Evolutionary conservation across 192 early-diverging fungal species (phyloP), one percentile per base, ranked within the genome.

Genomic region (Diversispora eburnea): DNA sequence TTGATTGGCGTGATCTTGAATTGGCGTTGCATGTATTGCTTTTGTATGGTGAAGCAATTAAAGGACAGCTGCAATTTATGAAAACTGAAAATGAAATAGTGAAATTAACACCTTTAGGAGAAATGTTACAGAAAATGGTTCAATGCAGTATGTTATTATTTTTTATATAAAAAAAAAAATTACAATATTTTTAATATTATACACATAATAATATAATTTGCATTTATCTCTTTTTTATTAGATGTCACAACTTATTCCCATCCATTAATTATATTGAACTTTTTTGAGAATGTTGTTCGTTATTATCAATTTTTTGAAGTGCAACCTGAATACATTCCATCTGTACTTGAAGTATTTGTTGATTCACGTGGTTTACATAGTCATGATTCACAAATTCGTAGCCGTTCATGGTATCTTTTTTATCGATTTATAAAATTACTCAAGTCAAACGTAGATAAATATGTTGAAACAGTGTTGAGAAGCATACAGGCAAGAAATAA

Each of bases 321-420:
- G 19, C 80, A 83, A 45, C 81, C 85, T 6, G 85, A 91, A 22
- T 85, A 82, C 69, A 81, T 93, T 43, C 90, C 90, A 8, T 75
- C 85, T 33, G 89, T 85, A 10, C 70, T 94, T 73, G 86, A 86
- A 52, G 82, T 92, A 0, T 94, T 94, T 86, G 89, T 93, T 3
- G 91, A 92, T 70, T 76, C 80, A 10, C 84, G 82, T 65, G 95
- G 95, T 42, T 74, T 97, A 42, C 93, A 93, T 70, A 87, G 95
- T 65, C 81, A 89, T 5, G 80, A 87, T 64, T 81, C 75, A 49
- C 79, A 87, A 5, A 90, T 96, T 66, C 88, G 93, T 39, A 83
- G 86, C 2, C 82, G 96, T 22, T 88, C 91, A 17, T 92, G 92
- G 89, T 97, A 98, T 77, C 80, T 96, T 22, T 94, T 98, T 72